Conservation (phyloP, 306 rosid genomes). For the Malus domestica region DNA sequence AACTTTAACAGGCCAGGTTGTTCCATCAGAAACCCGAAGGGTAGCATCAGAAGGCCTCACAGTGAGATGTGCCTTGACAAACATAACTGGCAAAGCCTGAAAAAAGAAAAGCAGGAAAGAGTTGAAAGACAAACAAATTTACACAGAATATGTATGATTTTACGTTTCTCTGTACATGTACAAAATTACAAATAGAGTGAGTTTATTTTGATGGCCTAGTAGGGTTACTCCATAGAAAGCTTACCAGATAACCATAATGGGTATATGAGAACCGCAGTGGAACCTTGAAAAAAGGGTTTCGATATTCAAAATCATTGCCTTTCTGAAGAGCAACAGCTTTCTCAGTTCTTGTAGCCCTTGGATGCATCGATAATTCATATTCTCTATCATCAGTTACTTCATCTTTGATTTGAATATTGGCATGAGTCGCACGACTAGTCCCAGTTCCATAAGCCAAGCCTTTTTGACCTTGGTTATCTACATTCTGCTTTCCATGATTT, state of each 20-base stretch:
- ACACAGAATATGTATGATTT: background rate
- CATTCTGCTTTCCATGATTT: background rate
- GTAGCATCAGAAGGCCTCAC: background rate
- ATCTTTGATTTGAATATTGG: background rate
- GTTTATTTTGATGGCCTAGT: no score
- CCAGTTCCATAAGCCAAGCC: background rate
- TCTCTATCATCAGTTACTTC: background rate
- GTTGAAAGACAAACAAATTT: background rate
- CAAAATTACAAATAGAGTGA: no score
- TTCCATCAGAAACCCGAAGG: constrained; percentile 1
- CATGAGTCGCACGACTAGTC: background rate
- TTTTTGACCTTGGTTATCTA: background rate
- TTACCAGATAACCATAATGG: constrained; percentile 4
- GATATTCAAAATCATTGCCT: no score
- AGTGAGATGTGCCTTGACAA: background rate
- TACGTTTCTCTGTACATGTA: no score
- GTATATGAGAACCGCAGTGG: background rate
- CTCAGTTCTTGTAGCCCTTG: no score
- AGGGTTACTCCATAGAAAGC: background rate
- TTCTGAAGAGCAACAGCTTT: no score
- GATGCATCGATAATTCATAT: no score
- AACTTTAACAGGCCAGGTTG: background rate
- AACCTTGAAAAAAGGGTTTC: no score
- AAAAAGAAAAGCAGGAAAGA: background rate
- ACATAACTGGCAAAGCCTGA: background rate